Evolutionary conservation across 73 alveolate species (phyloP), one percentile per base, ranked within the genome.

Genomic region (Stentor roeselii): DNA sequence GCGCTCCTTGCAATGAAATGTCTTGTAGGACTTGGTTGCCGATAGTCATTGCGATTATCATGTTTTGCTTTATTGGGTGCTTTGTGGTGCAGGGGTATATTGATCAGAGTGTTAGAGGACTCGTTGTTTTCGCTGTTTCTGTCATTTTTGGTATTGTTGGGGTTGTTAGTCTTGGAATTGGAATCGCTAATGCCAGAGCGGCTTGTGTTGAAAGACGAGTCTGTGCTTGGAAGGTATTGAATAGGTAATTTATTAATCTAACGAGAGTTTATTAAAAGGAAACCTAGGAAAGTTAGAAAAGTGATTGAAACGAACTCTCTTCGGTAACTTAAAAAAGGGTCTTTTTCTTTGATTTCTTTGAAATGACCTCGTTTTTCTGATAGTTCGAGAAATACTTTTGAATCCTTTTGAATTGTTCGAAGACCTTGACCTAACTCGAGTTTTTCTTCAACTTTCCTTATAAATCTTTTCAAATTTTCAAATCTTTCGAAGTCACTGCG

Each of bases 141-240:
- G 80, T 67, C 34, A 67, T 67, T 67, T 67, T 67, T 67, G 21
- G 42, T 1, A 32, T 67, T 67, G 11, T 67, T 67, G 80, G 41
- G 42, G 50, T 67, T 30, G 11, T 34, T 1, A 27, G 80, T 67
- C 41, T 67, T 30, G 11, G 21, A n/a, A 27, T 67, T 27, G 34
- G 80, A 15, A 11, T n/a, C 34, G 41, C 27, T 21, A 67, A 32
- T 30, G 41, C 41, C 2, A 27, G 15, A 21, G 50, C 21, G 41
- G n/a, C 41, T 15, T 67, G 80, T 2, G 11, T 67, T 67, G 80
- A 67, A 34, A 67, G 41, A 67, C 21, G 41, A 2, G 80, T 67
- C 34, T 15, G 11, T n/a, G 80, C 21, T 36, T 67, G 80, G 80
- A 32, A 34, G 21, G 34, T 67, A n/a, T n/a, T 21, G 14, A 67